These are phyloP conservation scores for Calonectria multiphialidica DNA, from an alignment of 2,329 filamentous ascomycete species.

Conservation along the genomic window DNA sequence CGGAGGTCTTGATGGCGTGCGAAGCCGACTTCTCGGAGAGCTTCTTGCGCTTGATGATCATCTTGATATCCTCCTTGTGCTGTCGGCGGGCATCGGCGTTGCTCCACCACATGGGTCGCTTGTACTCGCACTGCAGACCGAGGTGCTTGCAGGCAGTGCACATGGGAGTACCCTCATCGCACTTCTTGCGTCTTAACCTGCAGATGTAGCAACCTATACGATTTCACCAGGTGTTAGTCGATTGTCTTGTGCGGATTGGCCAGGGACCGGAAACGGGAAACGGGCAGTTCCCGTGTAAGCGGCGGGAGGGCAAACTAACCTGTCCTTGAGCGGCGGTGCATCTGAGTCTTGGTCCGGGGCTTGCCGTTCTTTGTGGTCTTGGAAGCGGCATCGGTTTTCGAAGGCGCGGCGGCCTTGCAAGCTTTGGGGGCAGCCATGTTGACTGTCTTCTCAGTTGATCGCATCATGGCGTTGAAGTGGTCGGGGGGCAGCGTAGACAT, in stretches of 20 bases:
- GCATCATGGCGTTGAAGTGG: slow-evolving; percentile 63
- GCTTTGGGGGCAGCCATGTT: slow-evolving; percentile 73
- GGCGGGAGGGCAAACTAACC: slow-evolving; percentile 70
- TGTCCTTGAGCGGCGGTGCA: slow-evolving; percentile 94
- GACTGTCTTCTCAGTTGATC: slow-evolving; percentile 58
- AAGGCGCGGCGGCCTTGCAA: slow-evolving; percentile 60
- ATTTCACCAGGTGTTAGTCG: slow-evolving; percentile 43
- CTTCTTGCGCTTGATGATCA: slow-evolving; percentile 97
- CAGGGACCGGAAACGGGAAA: slow-evolving; percentile 27
- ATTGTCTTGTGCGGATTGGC: slow-evolving; percentile 19
- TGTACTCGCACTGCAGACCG: slow-evolving; percentile 93
- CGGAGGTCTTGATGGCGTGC: slow-evolving; percentile 65
- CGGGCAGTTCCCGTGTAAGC: slow-evolving; percentile 46
- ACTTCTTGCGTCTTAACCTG: slow-evolving; percentile 76
- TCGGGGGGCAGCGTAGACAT: slow-evolving; percentile 77
- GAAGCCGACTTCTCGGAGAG: slow-evolving; percentile 82
- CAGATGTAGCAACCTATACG: slow-evolving; percentile 75
- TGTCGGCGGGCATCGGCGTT: slow-evolving; percentile 87
- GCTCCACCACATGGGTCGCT: slow-evolving; percentile 96
- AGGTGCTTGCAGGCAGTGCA: slow-evolving; percentile 79
- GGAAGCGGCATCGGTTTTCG: slow-evolving; percentile 69
- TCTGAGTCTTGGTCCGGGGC: slow-evolving; percentile 81
- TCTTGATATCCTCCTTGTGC: slow-evolving; percentile 97
- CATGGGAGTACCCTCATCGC: slow-evolving; percentile 72
- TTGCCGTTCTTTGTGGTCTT: slow-evolving; percentile 64